Base-by-base conservation (phyloP, 2,329 filamentous ascomycete genomes). In the Pseudogymnoascus sp. region DNA sequence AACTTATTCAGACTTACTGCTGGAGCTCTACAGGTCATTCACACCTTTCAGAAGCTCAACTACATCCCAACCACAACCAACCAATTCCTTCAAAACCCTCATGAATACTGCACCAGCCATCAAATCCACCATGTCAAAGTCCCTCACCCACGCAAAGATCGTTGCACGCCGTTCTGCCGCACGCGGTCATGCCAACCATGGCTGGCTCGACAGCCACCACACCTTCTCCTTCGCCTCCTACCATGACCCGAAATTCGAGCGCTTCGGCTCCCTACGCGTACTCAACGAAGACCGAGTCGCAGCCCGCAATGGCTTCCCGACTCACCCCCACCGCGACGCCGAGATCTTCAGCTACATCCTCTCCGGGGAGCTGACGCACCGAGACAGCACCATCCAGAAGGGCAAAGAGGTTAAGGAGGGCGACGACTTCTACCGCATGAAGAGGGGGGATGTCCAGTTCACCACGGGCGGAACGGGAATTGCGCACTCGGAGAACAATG, bases 271-370 rank as follows among this genome's bases (percentile, higher is more conserved):
- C 26, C 81, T 96, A 56, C 86, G 91, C 63, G 91, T 96, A 40
- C 86, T 96, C 71, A 96, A 96, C 72, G 91, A 96, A 78, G 91
- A 96, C 74, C 87, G 90, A 35, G 91, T 96, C 35, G 83, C 85
- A 70, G 78, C 86, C 29, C 82, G 85, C 65, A 85, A 82, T 8
- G 91, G 91, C 4, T 96, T 96, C 77, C 90, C 91, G 3, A 92
- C 90, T 0, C 92, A 96, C 73, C 86, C 86, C 26, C 92, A 96
- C 75, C 84, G 88, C 67, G 89, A 96, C 74, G 93, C 91, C 74
- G 89, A 96, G 75, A 96, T 96, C 77, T 96, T 93, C 81, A 87
- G 83, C 72, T 95, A 96, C 77, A 88, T 96, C 71, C 80, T 96
- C n/a, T 85, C 81, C 56, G 91, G 92, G 67, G 90, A 93, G 76